phyloP scores from a whole-genome alignment of 352 stramenopile genomes.

The Phytopythium delawarense region DNA sequence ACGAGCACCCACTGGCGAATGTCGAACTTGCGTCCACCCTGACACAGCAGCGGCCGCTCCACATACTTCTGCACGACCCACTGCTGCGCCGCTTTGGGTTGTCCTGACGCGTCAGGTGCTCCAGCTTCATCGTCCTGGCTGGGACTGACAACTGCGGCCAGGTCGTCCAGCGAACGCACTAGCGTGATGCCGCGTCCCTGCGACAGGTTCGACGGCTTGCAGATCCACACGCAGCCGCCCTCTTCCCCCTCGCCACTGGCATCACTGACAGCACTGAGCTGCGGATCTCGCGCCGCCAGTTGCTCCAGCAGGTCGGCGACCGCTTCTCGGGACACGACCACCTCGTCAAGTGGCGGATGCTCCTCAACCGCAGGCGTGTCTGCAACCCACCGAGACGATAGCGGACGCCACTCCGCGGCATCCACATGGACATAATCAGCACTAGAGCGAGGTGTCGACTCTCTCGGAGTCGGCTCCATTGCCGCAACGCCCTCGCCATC shows the following conservation, averaged over 20 bases:
- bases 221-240: constrained; percentile 65
- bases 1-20: constrained; percentile 85
- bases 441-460: not conserved
- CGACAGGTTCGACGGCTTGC: constrained; percentile 71
- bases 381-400: not conserved
- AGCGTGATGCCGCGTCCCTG: constrained; percentile 69
- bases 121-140: not conserved
- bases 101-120: not conserved
- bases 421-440: not conserved
- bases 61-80: constrained; percentile 89
- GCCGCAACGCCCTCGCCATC: too few species aligned
- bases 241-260: constrained; percentile 15
- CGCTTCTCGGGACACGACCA: not conserved
- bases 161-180: constrained; percentile 27
- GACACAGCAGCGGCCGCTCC: constrained; percentile 63
- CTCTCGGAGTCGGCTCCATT: not conserved
- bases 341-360: not conserved
- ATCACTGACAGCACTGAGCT: constrained; percentile 30
- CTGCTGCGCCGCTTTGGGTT: constrained; percentile 1
- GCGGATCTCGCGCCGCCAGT: constrained; percentile 28
- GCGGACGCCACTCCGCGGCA: not conserved
- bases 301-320: constrained; percentile 16
- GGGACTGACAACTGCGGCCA: constrained; percentile 16
- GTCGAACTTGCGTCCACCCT: constrained; percentile 73
- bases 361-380: not conserved